Percentiles rank a stretch among this genome's conserved stretches.
These are phyloP conservation scores for Trichoderma simmonsii DNA, from an alignment of 2,329 filamentous ascomycete species.

Conservation along the genomic window DNA sequence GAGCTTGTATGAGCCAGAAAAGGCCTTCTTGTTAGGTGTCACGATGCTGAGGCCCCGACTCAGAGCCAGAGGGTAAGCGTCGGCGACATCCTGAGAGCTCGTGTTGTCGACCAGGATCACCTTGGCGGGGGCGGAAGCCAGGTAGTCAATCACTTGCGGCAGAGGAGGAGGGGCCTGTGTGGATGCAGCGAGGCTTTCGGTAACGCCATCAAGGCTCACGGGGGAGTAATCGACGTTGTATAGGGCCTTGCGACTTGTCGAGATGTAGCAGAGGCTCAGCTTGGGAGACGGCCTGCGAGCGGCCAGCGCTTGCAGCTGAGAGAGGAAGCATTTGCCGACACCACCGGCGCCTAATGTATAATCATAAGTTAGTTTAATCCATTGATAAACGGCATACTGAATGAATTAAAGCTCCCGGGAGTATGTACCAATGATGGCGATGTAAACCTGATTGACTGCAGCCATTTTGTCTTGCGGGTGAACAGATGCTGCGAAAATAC, in stretches of 20 bases:
- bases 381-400: background rate
- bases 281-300: slow-evolving; percentile 64
- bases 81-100: slow-evolving; percentile 80
- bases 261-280: slow-evolving; percentile 78
- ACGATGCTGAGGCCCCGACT: slow-evolving; percentile 82
- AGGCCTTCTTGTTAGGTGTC: slow-evolving; percentile 98
- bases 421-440: slow-evolving; percentile 50
- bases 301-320: slow-evolving; percentile 69
- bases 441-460: slow-evolving; percentile 46
- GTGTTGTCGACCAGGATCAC: slow-evolving; percentile 93
- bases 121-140: slow-evolving; percentile 72
- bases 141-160: slow-evolving; percentile 70
- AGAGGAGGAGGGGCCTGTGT: slow-evolving; percentile 63
- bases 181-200: slow-evolving; percentile 63
- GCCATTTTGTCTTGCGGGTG: slow-evolving; percentile 35
- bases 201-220: slow-evolving; percentile 57
- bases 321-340: slow-evolving; percentile 87
- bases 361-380: slow-evolving; percentile 19
- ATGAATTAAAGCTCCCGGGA: background rate
- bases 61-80: slow-evolving; percentile 78
- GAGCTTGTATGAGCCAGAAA: slow-evolving; percentile 74
- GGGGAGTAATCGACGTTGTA: slow-evolving; percentile 70
- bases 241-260: slow-evolving; percentile 79
- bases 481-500: slow-evolving; percentile 10
- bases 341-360: slow-evolving; percentile 73